A percentile compares a stretch with the other conserved stretches of the same genome.
These are phyloP conservation scores for Simmondsia chinensis DNA, from an alignment of 148 eudicot species.

Conservation along the genomic window DNA sequence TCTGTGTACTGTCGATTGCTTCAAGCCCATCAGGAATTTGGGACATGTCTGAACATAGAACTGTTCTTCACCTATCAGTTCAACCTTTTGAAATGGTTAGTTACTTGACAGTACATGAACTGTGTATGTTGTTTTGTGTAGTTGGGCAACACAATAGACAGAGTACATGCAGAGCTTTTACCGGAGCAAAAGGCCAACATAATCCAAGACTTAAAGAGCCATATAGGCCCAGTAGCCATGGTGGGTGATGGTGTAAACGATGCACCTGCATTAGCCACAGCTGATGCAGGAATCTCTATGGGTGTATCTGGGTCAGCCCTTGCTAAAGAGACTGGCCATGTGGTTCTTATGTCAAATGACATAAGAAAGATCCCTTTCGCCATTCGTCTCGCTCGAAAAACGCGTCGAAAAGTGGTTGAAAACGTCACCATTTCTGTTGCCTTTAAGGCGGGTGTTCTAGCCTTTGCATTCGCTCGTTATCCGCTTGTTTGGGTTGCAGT, in stretches of 20 bases:
- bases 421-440: slow-evolving; percentile 53
- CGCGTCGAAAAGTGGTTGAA: slow-evolving; percentile 48
- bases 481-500: slow-evolving; percentile 96
- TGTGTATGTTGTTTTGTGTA: slow-evolving; percentile 19
- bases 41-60: too few relatives aligned
- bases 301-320: slow-evolving; percentile 93
- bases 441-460: slow-evolving; percentile 53
- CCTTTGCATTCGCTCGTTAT: slow-evolving; percentile 58
- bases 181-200: slow-evolving; percentile 77
- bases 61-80: too few relatives aligned
- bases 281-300: slow-evolving; percentile 93
- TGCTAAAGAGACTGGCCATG: slow-evolving; percentile 77
- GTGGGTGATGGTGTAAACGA: slow-evolving; percentile 96
- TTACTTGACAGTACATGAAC: too few relatives aligned
- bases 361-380: slow-evolving; percentile 60
- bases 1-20: too few relatives aligned
- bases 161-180: slow-evolving; percentile 61
- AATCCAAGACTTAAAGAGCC: slow-evolving; percentile 43
- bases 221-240: slow-evolving; percentile 63
- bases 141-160: slow-evolving; percentile 55
- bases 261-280: slow-evolving; percentile 89
- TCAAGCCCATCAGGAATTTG: too few relatives aligned
- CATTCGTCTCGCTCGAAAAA: slow-evolving; percentile 42
- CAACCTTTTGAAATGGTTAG: too few relatives aligned
- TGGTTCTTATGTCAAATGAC: slow-evolving; percentile 86